Evolutionary conservation across 75 land plant species (phyloP), one percentile per base, ranked within the genome.

Genomic region (Larix kaempferi): DNA sequence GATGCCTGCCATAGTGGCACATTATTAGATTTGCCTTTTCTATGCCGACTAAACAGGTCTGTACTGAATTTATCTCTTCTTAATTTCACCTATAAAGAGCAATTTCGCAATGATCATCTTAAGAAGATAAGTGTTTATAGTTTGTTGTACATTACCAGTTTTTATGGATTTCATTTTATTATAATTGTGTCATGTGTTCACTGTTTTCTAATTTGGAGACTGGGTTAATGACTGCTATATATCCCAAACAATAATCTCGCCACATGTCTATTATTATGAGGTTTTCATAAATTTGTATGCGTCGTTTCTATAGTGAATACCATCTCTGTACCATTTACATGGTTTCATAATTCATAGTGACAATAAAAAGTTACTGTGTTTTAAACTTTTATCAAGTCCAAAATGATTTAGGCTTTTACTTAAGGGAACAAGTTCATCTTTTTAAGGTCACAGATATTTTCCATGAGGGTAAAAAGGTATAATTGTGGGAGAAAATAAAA

Each of bases 1-100:
- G 95, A 95, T 82, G 86, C 98, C 25, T 93, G 93, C 82, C 95
- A 93, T 59, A 95, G 98, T 77, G 95, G 95, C 33, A 95, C 95
- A 41, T 89, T 90, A 12, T 81, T 95, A 60, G 95, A 95, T 81
- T 79, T 95, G 61, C 93, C 95, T n/a, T 93, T 78, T 73, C 82
- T 95, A 35, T 92, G 93, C 83, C 76, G 89, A 73, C 81, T 91
- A 83, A 81, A 44, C 78, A 95, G 94, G 77, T 94, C 22, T 63
- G 73, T 77, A 35, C 16, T 33, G 25, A 7, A 7, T 44, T 6
- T 44, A 8, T 44, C 1, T 44, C 52, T 44, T 44, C 52, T 44
- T 8, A 44, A 44, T 44, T 35, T 35, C 3, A 44, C 52, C 52
- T 44, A 7, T 6, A 44, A 44, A 44, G 6, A 44, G 8, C 8